Conservation (phyloP, 1,139 yeast species). For the Debaryomyces fabryi region DNA sequence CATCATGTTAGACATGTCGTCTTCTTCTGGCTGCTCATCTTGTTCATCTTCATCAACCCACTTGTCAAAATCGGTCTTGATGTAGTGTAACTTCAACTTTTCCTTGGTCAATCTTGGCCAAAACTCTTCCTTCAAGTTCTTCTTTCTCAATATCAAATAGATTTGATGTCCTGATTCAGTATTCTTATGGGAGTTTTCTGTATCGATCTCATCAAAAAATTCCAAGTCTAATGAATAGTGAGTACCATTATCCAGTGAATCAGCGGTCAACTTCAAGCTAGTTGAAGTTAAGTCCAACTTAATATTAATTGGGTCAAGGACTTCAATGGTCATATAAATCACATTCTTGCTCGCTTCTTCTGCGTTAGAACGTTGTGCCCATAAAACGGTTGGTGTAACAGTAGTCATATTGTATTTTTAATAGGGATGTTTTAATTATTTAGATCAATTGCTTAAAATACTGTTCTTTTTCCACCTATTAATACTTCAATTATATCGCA, state of each 20-base stretch:
- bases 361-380: conserved; percentile 95
- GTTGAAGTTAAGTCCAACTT: conserved; percentile 65
- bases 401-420: conserved; percentile 10
- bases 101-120: conserved; percentile 92
- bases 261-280: conserved; percentile 60
- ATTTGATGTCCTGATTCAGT: conserved; percentile 71
- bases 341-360: conserved; percentile 73
- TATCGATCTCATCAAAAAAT: conserved; percentile 71
- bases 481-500: conserved; percentile 1
- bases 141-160: conserved; percentile 71
- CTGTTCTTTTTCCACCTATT: background rate
- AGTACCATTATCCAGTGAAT: conserved; percentile 49
- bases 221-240: conserved; percentile 66
- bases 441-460: conserved; percentile 3
- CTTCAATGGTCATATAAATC: conserved; percentile 71
- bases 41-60: conserved; percentile 98
- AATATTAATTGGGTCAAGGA: conserved; percentile 69
- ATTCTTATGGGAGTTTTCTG: conserved; percentile 61
- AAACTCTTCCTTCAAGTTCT: conserved; percentile 66
- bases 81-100: conserved; percentile 67
- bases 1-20: conserved; percentile 35
- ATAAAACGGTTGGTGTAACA: conserved; percentile 52
- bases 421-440: background rate
- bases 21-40: conserved; percentile 57
- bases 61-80: conserved; percentile 93